phyloP scores from a whole-genome alignment of 2,329 filamentous ascomycete genomes.

The Seiridium unicorne region DNA sequence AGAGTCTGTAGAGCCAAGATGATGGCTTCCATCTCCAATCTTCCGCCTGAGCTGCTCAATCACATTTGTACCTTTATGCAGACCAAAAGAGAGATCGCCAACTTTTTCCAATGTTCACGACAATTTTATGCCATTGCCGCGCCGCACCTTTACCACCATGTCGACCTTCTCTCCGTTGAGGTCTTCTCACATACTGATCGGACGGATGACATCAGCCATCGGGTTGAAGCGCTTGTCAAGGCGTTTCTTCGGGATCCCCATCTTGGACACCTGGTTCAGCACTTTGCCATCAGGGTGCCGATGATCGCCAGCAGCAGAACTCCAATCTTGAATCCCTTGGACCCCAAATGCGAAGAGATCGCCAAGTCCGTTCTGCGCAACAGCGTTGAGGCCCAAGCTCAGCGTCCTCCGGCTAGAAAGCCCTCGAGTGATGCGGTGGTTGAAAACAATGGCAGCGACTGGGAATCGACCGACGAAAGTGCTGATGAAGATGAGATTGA shows the following conservation, averaged over 20 bases:
- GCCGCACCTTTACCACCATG: conserved; percentile 7
- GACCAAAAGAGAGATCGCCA: neutral
- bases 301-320: neutral
- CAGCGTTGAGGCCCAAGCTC: neutral
- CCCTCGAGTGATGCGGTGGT: neutral
- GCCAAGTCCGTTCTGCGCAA: neutral
- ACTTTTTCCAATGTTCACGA: conserved; percentile 5
- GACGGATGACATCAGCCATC: neutral
- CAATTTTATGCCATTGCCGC: conserved; percentile 7
- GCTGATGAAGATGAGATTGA: conserved; percentile 2
- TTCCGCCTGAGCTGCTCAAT: conserved; percentile 10
- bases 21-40: neutral
- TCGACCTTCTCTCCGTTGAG: conserved; percentile 1
- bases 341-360: neutral
- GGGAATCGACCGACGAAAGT: conserved; percentile 9
- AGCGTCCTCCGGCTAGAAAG: neutral
- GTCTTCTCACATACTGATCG: neutral
- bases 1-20: neutral
- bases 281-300: conserved; percentile 5
- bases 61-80: conserved; percentile 8
- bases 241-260: conserved; percentile 4
- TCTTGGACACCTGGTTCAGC: conserved; percentile 2
- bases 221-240: neutral
- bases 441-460: neutral
- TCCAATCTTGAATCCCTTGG: neutral